Conservation (phyloP, 306 rosid genomes). For the Gynostemma pentaphyllum region DNA sequence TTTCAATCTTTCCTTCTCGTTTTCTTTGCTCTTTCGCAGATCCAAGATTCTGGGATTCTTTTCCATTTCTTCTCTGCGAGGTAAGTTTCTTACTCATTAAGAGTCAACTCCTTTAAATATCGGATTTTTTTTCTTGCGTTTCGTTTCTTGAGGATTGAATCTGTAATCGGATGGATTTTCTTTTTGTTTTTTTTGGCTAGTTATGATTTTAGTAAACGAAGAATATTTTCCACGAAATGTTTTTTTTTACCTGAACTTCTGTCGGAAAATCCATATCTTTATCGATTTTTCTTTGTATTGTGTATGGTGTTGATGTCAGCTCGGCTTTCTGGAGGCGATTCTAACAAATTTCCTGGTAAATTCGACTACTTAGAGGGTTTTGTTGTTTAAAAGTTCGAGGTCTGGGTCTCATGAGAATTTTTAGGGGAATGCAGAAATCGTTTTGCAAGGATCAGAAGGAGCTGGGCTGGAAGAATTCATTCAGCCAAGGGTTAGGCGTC, state of each 20-base stretch:
- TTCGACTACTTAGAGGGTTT: constrained; percentile 62
- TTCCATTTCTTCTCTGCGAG: constrained; percentile 5
- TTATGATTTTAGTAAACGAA: background rate
- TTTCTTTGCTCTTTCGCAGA: constrained; percentile 8
- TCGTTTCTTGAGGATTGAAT: background rate
- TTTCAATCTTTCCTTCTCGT: background rate
- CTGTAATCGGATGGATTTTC: background rate
- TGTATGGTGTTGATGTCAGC: constrained; percentile 48
- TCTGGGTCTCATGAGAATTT: constrained; percentile 99
- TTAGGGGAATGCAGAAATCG: constrained; percentile 99
- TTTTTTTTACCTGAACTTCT: background rate
- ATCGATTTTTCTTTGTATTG: constrained; percentile 26
- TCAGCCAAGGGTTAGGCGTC: constrained; percentile 79
- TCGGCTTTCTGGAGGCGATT: constrained; percentile 21
- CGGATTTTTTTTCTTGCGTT: background rate
- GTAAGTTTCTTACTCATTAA: constrained; percentile 22
- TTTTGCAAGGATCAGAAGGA: constrained; percentile 61
- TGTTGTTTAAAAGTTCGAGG: constrained; percentile 68
- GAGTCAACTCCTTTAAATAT: constrained; percentile 23
- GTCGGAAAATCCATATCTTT: background rate
- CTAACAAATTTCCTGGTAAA: constrained; percentile 34
- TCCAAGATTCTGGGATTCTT: constrained; percentile 18
- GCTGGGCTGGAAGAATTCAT: constrained; percentile 46
- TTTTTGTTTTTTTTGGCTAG: background rate
- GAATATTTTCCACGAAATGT: background rate